phyloP scores from a whole-genome alignment of 1,139 yeast genomes.

The Geotrichum cucujoidarum region DNA sequence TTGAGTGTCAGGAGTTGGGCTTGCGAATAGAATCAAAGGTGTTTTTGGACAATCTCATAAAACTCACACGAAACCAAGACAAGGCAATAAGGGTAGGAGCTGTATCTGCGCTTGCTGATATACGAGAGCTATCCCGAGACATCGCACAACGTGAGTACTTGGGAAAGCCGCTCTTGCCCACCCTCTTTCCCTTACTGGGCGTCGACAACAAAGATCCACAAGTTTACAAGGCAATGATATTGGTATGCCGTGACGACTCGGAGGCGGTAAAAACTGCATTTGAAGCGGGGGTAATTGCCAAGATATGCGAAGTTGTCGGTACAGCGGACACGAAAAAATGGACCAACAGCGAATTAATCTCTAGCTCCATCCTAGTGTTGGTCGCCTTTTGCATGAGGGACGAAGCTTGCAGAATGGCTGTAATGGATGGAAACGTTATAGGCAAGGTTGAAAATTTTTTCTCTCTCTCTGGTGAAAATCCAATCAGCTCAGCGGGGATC shows the following conservation, averaged over 20 bases:
- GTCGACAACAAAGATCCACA: conserved; percentile 28
- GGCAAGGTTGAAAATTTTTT: conserved; percentile 30
- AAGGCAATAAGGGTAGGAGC: conserved; percentile 33
- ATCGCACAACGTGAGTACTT: conserved; percentile 26
- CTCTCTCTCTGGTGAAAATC: conserved; percentile 21
- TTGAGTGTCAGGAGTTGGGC: conserved; percentile 13
- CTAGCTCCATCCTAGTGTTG: conserved; percentile 32
- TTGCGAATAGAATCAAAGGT: conserved; percentile 19
- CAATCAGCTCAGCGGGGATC: conserved; percentile 19
- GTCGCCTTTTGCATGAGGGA: conserved; percentile 37
- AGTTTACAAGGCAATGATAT: conserved; percentile 31
- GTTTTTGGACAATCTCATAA: conserved; percentile 26
- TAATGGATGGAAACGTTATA: conserved; percentile 35
- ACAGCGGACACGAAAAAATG: conserved; percentile 23
- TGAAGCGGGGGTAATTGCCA: conserved; percentile 35
- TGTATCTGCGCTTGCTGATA: conserved; percentile 32
- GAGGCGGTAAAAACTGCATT: conserved; percentile 35
- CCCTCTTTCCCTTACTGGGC: conserved; percentile 34
- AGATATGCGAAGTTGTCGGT: conserved; percentile 27
- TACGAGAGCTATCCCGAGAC: conserved; percentile 27
- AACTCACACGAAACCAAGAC: conserved; percentile 28
- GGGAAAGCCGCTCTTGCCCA: conserved; percentile 33
- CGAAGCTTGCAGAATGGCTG: conserved; percentile 33
- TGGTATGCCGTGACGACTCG: conserved; percentile 33
- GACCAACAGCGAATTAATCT: conserved; percentile 27